Conservation (phyloP, 352 stramenopile genomes). For the Phytophthora pini region DNA sequence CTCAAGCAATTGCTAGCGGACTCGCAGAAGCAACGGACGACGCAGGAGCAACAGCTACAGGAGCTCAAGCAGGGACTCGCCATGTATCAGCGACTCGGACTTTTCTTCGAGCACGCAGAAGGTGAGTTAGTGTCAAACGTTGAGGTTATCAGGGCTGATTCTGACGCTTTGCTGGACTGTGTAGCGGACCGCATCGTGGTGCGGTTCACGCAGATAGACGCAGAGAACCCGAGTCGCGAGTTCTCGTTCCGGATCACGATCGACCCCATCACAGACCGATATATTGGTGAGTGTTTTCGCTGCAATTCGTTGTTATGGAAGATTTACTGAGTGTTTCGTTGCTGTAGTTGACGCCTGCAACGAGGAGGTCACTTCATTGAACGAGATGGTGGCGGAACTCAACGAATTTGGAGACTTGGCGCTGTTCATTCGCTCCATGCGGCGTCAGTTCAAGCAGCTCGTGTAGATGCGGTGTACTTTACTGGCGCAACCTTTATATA, state of each 20-base stretch:
- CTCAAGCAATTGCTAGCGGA: conserved; percentile 59
- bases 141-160: too few species aligned
- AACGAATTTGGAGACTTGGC: conserved; percentile 76
- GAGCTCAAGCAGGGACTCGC: conserved; percentile 69
- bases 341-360: conserved; percentile 71
- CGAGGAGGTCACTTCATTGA: conserved; percentile 52
- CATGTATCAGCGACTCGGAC: conserved; percentile 72
- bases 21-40: conserved; percentile 47
- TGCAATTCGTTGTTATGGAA: not conserved
- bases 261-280: conserved; percentile 57
- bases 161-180: not conserved
- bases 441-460: conserved; percentile 78
- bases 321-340: conserved; percentile 7
- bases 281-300: conserved; percentile 49
- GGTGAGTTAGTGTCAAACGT: conserved; percentile 34
- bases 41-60: conserved; percentile 55
- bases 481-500: conserved; percentile 42
- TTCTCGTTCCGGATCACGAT: conserved; percentile 83
- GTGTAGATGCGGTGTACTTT: conserved; percentile 32
- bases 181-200: conserved; percentile 69
- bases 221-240: conserved; percentile 53
- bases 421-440: conserved; percentile 81
- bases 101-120: conserved; percentile 72
- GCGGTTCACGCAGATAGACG: conserved; percentile 77
- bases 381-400: conserved; percentile 61